Evolutionary conservation across 768 basidiomycete genomes (phyloP), one percentile per base, ranked within the genome.

Genomic region (Lepiota brunneoincarnata): DNA sequence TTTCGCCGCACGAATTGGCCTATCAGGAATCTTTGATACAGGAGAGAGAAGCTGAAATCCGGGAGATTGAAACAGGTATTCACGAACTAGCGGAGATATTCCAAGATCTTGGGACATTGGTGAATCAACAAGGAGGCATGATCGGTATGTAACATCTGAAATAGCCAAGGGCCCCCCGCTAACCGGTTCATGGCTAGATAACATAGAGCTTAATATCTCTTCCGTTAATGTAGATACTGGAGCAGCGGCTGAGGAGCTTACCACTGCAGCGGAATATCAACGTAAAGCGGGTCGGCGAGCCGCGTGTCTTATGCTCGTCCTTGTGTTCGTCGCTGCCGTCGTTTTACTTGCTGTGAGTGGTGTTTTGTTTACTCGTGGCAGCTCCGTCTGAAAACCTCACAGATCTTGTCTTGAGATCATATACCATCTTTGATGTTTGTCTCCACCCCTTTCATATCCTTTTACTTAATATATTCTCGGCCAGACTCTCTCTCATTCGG

Each of bases 81-180:
- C 93, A 96, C 63, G 96, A 99, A 69, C 72, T 99, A 42, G 83
- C 91, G 23, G 93, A 98, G 70, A 98, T 99, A 64, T 98, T 99
- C 78, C 83, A 91, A 46, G 95, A 98, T 70, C 74, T 99, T 42
- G 96, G 95, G 40, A 95, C 93, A 14, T 77, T 99, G 42, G 95
- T 99, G 1, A 83, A 86, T 55, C 92, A 98, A 66, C 97, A 99
- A 68, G 95, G 95, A 11, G 82, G 83, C 47, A 92, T 98, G 90
- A 74, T 99, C 49, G 95, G 96, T 96, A 59, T 48, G 87, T 73
- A 18, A 11, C n/a, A 35, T 39, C 41, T 42, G 23, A 20, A 43
- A 34, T 46, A 4, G 38, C n/a, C 4, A 17, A 3, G 51, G 23
- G 31, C 26, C 15, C 11, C 7, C 28, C 28, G 36, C 14, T 17